phyloP scores from a whole-genome alignment of 495 filamentous ascomycete genomes.

The Melanomma pulvis-pyrius region DNA sequence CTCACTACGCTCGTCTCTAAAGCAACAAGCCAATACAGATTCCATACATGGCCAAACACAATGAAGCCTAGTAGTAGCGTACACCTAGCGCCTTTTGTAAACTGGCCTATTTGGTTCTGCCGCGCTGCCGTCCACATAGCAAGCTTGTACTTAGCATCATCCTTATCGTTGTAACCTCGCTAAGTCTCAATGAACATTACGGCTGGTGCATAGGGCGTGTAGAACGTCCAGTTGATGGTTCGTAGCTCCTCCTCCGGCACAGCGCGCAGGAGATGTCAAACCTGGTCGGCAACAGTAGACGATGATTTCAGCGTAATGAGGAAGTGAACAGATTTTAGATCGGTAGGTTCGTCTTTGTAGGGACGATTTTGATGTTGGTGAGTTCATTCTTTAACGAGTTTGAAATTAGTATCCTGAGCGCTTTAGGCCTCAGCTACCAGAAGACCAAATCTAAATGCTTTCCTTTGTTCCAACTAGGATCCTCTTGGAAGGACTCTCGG shows the following conservation, averaged over 20 bases:
- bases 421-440: too few relatives aligned
- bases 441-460: too few relatives aligned
- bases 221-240: conserved; percentile 17
- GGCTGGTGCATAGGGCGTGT: conserved; percentile 4
- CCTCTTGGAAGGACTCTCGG: too few relatives aligned
- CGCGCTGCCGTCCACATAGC: conserved; percentile 11
- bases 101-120: conserved; percentile 6
- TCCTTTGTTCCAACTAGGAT: too few relatives aligned
- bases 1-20: background rate
- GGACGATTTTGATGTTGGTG: background rate
- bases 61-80: conserved; percentile 14
- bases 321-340: conserved; percentile 12
- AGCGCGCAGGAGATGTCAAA: background rate
- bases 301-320: conserved; percentile 1
- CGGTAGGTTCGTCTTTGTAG: conserved; percentile 14
- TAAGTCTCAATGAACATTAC: conserved; percentile 14
- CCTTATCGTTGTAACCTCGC: conserved; percentile 11
- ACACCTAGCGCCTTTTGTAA: background rate
- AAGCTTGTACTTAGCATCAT: conserved; percentile 12
- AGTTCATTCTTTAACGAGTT: background rate
- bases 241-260: background rate
- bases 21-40: conserved; percentile 2
- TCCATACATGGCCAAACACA: conserved; percentile 8
- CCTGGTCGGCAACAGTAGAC: background rate
- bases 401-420: too few relatives aligned